Evolutionary conservation across 139 green algal genomes (phyloP).

Genomic region (Micractinium conductrix): DNA sequence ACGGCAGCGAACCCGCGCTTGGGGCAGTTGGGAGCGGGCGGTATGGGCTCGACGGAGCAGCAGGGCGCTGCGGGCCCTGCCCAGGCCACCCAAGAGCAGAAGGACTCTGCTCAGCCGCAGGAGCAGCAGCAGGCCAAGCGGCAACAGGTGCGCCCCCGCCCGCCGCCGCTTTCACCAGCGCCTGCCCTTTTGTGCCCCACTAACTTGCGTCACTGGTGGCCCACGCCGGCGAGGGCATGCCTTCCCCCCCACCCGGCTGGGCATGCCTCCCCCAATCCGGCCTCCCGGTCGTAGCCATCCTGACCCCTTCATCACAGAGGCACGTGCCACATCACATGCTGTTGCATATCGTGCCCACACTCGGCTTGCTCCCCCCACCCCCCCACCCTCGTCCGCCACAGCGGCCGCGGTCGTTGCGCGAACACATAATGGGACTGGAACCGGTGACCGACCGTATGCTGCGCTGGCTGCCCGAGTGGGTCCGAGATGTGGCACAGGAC

Average conservation of each 20-base stretch:
- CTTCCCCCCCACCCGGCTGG: no score
- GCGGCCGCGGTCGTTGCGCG: not conserved
- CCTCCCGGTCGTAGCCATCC: no score
- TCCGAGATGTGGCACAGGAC: not conserved
- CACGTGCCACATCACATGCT: not conserved
- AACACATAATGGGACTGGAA: not conserved
- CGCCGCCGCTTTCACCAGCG: no score
- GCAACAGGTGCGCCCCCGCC: not conserved
- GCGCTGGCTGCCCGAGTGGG: conserved; percentile 13
- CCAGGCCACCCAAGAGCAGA: no score
- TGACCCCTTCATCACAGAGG: not conserved
- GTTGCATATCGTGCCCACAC: no score
- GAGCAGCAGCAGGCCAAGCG: not conserved
- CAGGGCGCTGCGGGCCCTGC: no score
- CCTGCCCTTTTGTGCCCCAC: no score
- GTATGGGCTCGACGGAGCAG: no score
- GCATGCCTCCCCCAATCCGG: not conserved
- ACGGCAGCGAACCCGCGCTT: no score
- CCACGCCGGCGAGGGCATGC: no score
- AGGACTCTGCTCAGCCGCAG: not conserved
- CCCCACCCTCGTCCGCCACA: not conserved
- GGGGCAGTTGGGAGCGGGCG: no score
- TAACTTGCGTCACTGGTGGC: no score
- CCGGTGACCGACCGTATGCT: conserved; percentile 20
- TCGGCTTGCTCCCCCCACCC: not conserved